Conservation (phyloP, 78 protist species). For the slime mould (Dictyostelium discoideum) region DNA sequence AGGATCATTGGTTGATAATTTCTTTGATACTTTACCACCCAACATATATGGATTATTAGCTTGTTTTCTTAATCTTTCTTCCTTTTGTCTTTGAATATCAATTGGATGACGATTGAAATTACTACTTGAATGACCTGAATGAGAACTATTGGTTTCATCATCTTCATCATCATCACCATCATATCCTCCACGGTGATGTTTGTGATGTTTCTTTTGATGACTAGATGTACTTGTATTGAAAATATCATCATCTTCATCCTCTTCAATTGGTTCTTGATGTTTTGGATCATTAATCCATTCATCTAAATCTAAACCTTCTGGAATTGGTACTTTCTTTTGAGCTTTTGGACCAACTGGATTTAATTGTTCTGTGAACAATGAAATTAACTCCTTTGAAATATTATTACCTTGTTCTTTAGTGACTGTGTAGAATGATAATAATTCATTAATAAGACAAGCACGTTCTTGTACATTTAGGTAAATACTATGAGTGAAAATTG, state of each 20-base stretch:
- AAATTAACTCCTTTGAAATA: constrained; percentile 41
- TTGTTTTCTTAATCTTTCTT: constrained; percentile 47
- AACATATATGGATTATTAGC: constrained; percentile 70
- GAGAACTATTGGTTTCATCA: background rate
- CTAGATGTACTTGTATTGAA: background rate
- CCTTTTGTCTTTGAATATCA: constrained; percentile 35
- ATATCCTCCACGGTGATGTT: background rate
- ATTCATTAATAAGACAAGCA: constrained; percentile 70
- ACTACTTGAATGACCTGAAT: background rate
- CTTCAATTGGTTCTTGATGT: constrained; percentile 41
- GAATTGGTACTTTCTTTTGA: constrained; percentile 90
- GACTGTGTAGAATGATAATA: constrained; percentile 35
- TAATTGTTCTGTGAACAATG: constrained; percentile 86
- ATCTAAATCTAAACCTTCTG: constrained; percentile 85
- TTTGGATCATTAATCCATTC: constrained; percentile 78
- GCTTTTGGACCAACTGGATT: constrained; percentile 93
- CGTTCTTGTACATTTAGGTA: constrained; percentile 96
- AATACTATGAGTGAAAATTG: constrained; percentile 61
- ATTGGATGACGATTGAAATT: background rate
- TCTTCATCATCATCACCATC: background rate
- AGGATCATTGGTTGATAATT: background rate
- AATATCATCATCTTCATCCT: constrained; percentile 30
- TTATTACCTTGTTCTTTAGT: constrained; percentile 41
- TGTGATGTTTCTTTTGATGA: background rate
- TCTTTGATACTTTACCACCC: constrained; percentile 6